Evolutionary conservation across 2,329 filamentous ascomycete species (phyloP).

Genomic region (Gaeumannomyces tritici): DNA sequence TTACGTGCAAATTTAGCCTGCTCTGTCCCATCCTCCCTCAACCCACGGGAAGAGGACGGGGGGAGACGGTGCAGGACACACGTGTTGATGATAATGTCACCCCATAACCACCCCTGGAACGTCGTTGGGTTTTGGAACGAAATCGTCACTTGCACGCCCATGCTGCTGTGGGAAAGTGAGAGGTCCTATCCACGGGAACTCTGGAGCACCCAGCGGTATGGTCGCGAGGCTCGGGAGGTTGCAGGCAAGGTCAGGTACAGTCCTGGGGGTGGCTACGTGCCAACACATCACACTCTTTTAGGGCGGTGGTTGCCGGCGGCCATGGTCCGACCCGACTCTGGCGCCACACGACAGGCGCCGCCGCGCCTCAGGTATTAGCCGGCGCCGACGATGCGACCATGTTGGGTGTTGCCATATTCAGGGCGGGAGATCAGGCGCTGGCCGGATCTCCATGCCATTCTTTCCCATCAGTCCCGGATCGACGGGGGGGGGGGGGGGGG

Average conservation of each 20-base stretch:
- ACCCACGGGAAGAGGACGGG: background rate
- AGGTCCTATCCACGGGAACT: no score
- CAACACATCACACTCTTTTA: background rate
- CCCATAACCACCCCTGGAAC: background rate
- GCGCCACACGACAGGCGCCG: background rate
- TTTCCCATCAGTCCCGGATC: background rate
- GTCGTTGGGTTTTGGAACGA: no score
- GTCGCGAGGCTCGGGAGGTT: background rate
- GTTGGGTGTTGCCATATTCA: background rate
- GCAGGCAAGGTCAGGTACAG: background rate
- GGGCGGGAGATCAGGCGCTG: background rate
- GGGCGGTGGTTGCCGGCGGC: background rate
- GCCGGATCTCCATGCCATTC: background rate
- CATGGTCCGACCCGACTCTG: background rate
- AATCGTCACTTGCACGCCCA: background rate
- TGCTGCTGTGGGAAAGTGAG: no score
- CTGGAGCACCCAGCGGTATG: background rate
- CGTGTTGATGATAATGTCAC: background rate
- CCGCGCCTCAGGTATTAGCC: background rate
- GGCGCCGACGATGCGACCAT: background rate
- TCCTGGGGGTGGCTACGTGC: background rate
- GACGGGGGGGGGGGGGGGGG: no score
- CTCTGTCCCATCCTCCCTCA: background rate
- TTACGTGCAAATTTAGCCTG: constrained; percentile 1
- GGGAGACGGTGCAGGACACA: background rate